Percentiles rank a stretch among this genome's conserved stretches.
Conservation (phyloP, 306 rosid genomes). For the Geum urbanum region DNA sequence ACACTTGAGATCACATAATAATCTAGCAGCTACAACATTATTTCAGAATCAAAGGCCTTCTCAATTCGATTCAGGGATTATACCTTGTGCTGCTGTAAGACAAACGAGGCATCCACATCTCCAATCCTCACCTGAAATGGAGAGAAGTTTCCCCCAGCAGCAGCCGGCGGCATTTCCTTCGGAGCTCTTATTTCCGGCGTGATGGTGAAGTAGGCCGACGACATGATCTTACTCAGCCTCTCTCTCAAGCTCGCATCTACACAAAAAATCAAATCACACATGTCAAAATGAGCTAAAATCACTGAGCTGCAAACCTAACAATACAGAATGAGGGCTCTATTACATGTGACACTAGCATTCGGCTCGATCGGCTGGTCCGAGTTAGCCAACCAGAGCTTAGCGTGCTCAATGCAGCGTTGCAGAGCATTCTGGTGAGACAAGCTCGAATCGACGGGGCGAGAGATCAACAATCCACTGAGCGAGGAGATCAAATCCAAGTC, state of each 20-base stretch:
- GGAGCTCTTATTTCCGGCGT: constrained; percentile 91
- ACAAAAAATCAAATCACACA: constrained; percentile 5
- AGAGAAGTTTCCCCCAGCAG: constrained; percentile 71
- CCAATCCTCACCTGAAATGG: constrained; percentile 65
- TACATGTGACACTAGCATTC: constrained; percentile 67
- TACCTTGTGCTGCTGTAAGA: constrained; percentile 66
- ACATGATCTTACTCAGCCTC: constrained; percentile 80
- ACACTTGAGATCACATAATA: background rate
- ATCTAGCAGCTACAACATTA: background rate
- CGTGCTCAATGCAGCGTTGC: constrained; percentile 77
- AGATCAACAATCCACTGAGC: constrained; percentile 57
- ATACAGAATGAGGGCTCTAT: background rate
- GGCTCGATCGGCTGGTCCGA: constrained; percentile 66
- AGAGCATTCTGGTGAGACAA: constrained; percentile 80
- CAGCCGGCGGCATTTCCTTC: constrained; percentile 62
- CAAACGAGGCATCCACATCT: constrained; percentile 50
- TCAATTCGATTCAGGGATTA: background rate
- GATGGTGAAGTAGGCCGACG: constrained; percentile 76
- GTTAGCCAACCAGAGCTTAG: constrained; percentile 72
- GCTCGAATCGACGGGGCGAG: constrained; percentile 78
- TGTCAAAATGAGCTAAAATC: background rate
- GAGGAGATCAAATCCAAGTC: constrained; percentile 76
- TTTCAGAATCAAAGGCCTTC: background rate
- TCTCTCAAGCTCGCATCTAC: constrained; percentile 79
- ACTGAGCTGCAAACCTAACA: too few species aligned